These are phyloP conservation scores for Penicillium flavigenum DNA, from an alignment of 495 filamentous ascomycete genomes.

Conservation along the genomic window DNA sequence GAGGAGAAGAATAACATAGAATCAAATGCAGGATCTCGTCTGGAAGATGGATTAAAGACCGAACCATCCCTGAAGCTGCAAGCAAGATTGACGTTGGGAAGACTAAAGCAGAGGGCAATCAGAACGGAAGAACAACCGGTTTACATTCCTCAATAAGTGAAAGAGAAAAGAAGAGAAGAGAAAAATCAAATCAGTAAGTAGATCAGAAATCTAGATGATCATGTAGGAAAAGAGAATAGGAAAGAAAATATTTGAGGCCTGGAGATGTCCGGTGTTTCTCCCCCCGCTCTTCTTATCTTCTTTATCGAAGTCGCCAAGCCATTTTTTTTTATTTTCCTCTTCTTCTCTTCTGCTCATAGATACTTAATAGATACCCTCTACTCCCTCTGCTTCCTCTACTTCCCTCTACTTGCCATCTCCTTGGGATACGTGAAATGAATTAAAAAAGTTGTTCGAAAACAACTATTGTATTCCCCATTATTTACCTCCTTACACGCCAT, in stretches of 20 bases:
- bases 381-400: neutral
- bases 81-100: neutral
- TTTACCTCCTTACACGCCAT: constrained; percentile 42
- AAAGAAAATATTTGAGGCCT: neutral
- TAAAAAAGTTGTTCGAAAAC: neutral
- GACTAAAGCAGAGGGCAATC: neutral
- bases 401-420: neutral
- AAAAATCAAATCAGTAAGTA: neutral
- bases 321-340: neutral
- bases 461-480: neutral
- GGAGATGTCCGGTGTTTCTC: neutral
- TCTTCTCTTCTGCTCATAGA: neutral
- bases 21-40: constrained; percentile 75
- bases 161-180: neutral
- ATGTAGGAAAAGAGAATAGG: neutral
- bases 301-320: neutral
- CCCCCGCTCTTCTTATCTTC: neutral
- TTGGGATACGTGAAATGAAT: neutral
- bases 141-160: neutral
- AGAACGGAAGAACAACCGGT: neutral
- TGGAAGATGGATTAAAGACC: constrained; percentile 53
- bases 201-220: neutral
- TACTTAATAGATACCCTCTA: neutral
- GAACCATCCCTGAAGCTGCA: constrained; percentile 35
- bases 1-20: constrained; percentile 58